A percentile compares a stretch with the other conserved stretches of the same genome.
Evolutionary conservation across 1,284 basidiomycete genomes (phyloP).

Genomic region (Ceratobasidium sp.): DNA sequence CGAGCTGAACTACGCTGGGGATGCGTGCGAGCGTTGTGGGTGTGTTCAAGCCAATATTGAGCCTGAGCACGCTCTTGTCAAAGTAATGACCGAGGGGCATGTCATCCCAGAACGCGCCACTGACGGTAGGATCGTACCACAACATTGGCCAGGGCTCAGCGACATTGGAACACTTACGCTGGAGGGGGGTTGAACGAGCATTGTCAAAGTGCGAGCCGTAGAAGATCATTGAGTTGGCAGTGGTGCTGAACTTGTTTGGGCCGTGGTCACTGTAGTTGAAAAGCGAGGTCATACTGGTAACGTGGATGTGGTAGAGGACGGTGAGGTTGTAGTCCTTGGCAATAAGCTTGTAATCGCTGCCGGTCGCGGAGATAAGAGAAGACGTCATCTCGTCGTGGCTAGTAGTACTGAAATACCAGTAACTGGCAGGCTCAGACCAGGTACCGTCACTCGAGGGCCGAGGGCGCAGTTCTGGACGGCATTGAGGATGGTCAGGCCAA

Average conservation of each 20-base stretch:
- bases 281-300: constrained; percentile 63
- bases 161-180: constrained; percentile 66
- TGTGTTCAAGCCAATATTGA: constrained; percentile 34
- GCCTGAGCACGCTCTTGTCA: constrained; percentile 49
- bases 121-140: constrained; percentile 66
- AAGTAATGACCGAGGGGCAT: constrained; percentile 64
- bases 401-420: constrained; percentile 86
- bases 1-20: constrained; percentile 9
- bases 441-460: constrained; percentile 59
- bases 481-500: constrained; percentile 75
- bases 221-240: constrained; percentile 60
- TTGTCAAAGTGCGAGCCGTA: constrained; percentile 58
- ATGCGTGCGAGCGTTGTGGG: constrained; percentile 30
- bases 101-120: constrained; percentile 67
- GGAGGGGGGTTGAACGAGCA: constrained; percentile 66
- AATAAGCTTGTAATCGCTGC: constrained; percentile 81
- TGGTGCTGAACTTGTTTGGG: constrained; percentile 67
- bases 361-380: constrained; percentile 85
- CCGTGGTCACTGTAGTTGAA: constrained; percentile 70
- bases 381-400: constrained; percentile 93
- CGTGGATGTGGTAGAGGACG: constrained; percentile 73
- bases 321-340: constrained; percentile 79
- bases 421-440: constrained; percentile 93
- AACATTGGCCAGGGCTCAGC: constrained; percentile 68
- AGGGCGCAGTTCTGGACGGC: constrained; percentile 83